Conservation (phyloP, 768 basidiomycete genomes). For the Phanerodontia chrysosporium region DNA sequence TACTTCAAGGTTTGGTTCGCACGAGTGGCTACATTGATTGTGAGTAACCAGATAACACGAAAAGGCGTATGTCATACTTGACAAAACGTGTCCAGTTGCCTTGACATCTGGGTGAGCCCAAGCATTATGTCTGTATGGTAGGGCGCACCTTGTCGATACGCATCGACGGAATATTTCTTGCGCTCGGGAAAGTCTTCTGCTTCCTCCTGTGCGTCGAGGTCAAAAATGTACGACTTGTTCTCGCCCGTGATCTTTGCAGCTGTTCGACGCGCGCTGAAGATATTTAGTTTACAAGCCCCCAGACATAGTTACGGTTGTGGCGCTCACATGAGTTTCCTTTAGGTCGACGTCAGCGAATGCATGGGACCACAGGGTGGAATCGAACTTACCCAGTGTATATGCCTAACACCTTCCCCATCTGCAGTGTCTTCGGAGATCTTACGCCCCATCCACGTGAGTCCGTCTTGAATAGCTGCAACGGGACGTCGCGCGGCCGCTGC, state of each 20-base stretch:
- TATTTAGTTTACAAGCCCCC: not conserved
- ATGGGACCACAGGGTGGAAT: not conserved
- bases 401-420: constrained; percentile 48
- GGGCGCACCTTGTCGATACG: constrained; percentile 43
- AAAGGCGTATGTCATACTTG: constrained; percentile 43
- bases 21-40: constrained; percentile 53
- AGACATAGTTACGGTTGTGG: not conserved
- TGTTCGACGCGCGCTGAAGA: constrained; percentile 38
- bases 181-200: constrained; percentile 30
- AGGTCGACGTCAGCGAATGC: not conserved
- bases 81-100: constrained; percentile 78
- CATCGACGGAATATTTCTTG: constrained; percentile 52
- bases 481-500: constrained; percentile 51
- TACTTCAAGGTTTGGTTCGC: constrained; percentile 52
- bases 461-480: constrained; percentile 68
- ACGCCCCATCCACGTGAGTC: constrained; percentile 60
- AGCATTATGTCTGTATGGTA: not conserved
- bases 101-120: not conserved
- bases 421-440: constrained; percentile 30
- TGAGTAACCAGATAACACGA: not conserved
- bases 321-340: too few relatives aligned
- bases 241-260: constrained; percentile 34
- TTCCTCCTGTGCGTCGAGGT: constrained; percentile 54
- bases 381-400: constrained; percentile 60
- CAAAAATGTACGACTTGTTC: constrained; percentile 50